These are phyloP conservation scores for Phyllosticta citriasiana DNA, from an alignment of 2,329 filamentous ascomycete species.

Conservation along the genomic window DNA sequence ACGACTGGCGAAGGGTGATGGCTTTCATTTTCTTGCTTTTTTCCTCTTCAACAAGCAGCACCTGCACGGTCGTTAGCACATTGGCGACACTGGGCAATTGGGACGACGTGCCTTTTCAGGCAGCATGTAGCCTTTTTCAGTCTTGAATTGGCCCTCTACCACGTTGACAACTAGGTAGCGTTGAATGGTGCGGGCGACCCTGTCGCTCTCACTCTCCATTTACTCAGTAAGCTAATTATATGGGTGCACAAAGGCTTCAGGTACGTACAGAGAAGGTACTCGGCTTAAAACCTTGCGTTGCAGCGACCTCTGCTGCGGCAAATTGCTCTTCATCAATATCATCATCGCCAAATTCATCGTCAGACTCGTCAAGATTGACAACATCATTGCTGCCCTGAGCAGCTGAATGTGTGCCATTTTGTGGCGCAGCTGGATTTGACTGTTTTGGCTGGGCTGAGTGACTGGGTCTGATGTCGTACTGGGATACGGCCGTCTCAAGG, in stretches of 20 bases:
- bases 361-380: conserved; percentile 35
- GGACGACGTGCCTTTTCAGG: conserved; percentile 58
- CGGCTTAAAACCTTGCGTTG: conserved; percentile 54
- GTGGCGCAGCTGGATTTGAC: not conserved
- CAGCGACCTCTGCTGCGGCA: conserved; percentile 57
- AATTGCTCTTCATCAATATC: conserved; percentile 62
- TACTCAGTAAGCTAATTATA: conserved; percentile 47
- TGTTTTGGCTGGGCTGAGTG: conserved; percentile 1
- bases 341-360: conserved; percentile 64
- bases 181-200: conserved; percentile 59
- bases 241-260: not conserved
- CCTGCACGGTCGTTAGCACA: conserved; percentile 39
- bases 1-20: conserved; percentile 73
- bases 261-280: conserved; percentile 17
- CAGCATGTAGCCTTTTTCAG: conserved; percentile 48
- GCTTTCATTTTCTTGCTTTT: conserved; percentile 54
- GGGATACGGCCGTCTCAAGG: conserved; percentile 47
- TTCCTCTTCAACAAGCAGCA: conserved; percentile 75
- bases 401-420: not conserved
- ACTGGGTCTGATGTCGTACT: conserved; percentile 36
- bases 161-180: conserved; percentile 75
- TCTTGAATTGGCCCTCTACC: conserved; percentile 57
- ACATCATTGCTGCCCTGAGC: not conserved
- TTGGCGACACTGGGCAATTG: not conserved
- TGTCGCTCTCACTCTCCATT: conserved; percentile 53